A percentile compares a stretch with the other conserved stretches of the same genome.
These are phyloP conservation scores for Alternaria gaisen DNA, from an alignment of 2,329 filamentous ascomycete genomes.

Conservation along the genomic window DNA sequence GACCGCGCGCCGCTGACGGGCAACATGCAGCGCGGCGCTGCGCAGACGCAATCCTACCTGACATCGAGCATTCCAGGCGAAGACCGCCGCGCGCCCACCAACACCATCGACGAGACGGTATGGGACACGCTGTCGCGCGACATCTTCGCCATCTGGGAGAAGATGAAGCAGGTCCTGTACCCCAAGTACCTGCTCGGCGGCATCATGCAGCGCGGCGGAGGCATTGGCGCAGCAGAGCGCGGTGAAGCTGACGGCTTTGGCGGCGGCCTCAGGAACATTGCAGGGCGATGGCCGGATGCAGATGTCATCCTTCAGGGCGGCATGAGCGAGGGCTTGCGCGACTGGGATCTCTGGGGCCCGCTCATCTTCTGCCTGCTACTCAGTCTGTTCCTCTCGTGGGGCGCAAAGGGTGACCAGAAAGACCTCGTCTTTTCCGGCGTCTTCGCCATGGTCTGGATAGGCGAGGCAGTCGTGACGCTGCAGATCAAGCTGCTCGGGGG, in stretches of 20 bases:
- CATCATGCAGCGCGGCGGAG: constrained; percentile 67
- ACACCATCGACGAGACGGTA: constrained; percentile 96
- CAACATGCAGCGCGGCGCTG: constrained; percentile 70
- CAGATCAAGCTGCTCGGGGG: constrained; percentile 97
- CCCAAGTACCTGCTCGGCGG: constrained; percentile 89
- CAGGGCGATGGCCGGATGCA: constrained; percentile 73
- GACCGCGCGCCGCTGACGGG: constrained; percentile 83
- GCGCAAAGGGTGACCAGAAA: constrained; percentile 80
- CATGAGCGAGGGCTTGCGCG: constrained; percentile 89
- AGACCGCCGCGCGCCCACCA: constrained; percentile 85
- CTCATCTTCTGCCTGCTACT: constrained; percentile 92
- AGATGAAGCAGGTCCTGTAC: constrained; percentile 96
- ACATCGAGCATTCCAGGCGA: constrained; percentile 91
- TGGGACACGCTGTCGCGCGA: constrained; percentile 97
- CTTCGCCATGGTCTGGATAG: constrained; percentile 96
- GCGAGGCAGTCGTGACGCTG: constrained; percentile 94
- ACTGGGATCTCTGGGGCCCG: constrained; percentile 99
- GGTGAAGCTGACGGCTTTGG: constrained; percentile 58
- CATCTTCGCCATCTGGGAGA: constrained; percentile 92
- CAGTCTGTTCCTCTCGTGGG: constrained; percentile 85
- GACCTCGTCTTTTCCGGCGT: constrained; percentile 94
- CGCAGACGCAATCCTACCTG: constrained; percentile 79
- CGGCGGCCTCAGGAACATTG: constrained; percentile 61
- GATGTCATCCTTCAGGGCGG: constrained; percentile 71
- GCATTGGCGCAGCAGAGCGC: constrained; percentile 65